Evolutionary conservation across 352 stramenopile genomes (phyloP), one percentile per base, ranked within the genome.

Genomic region (Globisporangium nodosum): DNA sequence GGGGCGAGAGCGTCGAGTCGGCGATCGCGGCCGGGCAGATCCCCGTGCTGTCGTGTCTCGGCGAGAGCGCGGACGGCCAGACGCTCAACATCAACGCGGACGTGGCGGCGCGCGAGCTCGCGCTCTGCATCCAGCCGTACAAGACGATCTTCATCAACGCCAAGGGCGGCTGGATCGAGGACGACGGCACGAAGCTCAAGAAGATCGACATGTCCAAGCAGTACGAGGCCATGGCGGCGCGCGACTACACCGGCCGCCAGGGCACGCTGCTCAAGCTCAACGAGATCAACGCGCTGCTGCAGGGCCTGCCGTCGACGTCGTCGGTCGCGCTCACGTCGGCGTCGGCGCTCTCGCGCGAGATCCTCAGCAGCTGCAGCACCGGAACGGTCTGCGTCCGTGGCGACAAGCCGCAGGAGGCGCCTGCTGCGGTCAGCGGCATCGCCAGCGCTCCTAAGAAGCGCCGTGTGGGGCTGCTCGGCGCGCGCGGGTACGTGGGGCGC

Each of bases 191-290:
- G 35, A 93, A 96, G 65, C 76, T 95, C 49, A 76, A 87, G 66
- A 68, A 76, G 27, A 90, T 96, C 60, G 73, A 85, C 63, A 93
- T 96, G 84, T 57, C 70, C 27, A 83, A 74, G 40, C 80, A 96
- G 68, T 96, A 92, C 61, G 75, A 70, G 60, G 56, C 52, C 33
- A 90, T 96, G 78, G 82, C 81, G 12, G 64, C 80, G 13, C 73
- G 72, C 16, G 85, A 96, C 74, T 96, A 96, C 71, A 92, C 81
- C 21, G 87, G 87, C 16, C 87, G 88, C 40, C 87, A 96, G 58
- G 88, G 88, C 51, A 96, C 88, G 54, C 76, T 96, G n/a, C 76
- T 96, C 54, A 96, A 96, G 76, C 74, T 96, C 16, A 96, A 94
- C 56, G 88, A 96, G 70, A 95, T 96, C 66, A 87, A 96, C 67